Evolutionary conservation across 1,139 yeast species (phyloP), one percentile per base, ranked within the genome.

Genomic region (Sugiyamaella sp.): DNA sequence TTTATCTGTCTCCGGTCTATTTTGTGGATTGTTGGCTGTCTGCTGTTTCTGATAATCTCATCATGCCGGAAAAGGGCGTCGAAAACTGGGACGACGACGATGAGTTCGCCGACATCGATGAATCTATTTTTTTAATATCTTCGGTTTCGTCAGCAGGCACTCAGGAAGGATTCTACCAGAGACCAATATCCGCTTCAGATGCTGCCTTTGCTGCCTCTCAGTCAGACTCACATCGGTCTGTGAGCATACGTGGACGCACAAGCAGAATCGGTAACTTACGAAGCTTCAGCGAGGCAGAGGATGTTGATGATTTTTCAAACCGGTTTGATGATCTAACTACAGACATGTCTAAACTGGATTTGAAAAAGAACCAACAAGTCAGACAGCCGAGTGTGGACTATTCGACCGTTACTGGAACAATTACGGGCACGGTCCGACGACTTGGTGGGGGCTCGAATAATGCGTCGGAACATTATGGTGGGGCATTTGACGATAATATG

Each of bases 101-200:
- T 35, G 66, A 61, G 42, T 63, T 62, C 46, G 65, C 50, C 48
- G 64, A 57, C 41, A 56, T 55, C 16, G 58, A 54, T 16, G 60
- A 59, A 3, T 14, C 40, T 12, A 51, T 46, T 25, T 53, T 57
- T 38, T 39, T 49, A 8, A 12, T 39, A 25, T 55, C 61, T 5
- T 58, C 61, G 17, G 57, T 57, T 6, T 57, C 60, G 16, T 56
- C 59, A 10, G 53, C 53, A 12, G 54, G 56, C 2, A 46, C 44
- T 21, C 42, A 24, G 14, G 54, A 52, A 16, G 43, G 44, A 4
- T 48, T 45, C 37, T 51, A 42, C 45, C 54, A 53, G 29, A 25
- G 47, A 9, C 57, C 50, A 20, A 14, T 14, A 32, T 22, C 47
- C 8, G 47, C 42, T 3, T 17, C 46, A 4, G 37, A 12, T 29